Evolutionary conservation across 2,329 filamentous ascomycete species (phyloP).

Genomic region (Stagonosporopsis vannaccii): DNA sequence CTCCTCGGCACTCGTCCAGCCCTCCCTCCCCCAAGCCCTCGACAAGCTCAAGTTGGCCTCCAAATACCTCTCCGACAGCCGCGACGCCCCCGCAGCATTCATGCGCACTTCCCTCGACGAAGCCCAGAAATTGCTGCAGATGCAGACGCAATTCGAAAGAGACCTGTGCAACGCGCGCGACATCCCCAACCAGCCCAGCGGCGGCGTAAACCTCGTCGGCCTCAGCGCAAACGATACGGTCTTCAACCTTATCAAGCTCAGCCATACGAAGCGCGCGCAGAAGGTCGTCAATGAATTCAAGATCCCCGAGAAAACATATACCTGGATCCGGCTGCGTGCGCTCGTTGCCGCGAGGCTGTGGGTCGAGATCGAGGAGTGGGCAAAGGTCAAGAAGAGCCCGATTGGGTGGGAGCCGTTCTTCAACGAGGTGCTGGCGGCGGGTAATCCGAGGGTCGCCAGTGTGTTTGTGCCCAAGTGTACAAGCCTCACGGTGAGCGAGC

Average conservation of each 20-base stretch:
- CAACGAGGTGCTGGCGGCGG: conserved; percentile 85
- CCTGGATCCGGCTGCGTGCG: conserved; percentile 86
- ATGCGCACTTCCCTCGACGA: conserved; percentile 82
- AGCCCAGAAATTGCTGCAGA: conserved; percentile 77
- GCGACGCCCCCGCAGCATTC: conserved; percentile 73
- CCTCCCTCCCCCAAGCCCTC: conserved; percentile 70
- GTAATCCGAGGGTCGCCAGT: conserved; percentile 85
- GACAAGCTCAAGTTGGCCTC: conserved; percentile 90
- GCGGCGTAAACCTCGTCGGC: conserved; percentile 72
- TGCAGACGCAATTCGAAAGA: conserved; percentile 86
- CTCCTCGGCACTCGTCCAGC: conserved; percentile 79
- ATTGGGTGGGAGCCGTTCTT: conserved; percentile 99
- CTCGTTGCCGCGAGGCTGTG: conserved; percentile 90
- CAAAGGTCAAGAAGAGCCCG: conserved; percentile 79
- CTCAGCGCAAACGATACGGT: conserved; percentile 91
- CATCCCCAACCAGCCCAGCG: conserved; percentile 18
- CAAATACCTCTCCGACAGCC: conserved; percentile 83
- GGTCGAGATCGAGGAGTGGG: conserved; percentile 88
- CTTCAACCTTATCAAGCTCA: conserved; percentile 82
- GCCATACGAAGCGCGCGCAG: conserved; percentile 83
- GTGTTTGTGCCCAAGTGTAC: conserved; percentile 89
- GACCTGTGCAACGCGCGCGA: conserved; percentile 71
- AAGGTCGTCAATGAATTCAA: conserved; percentile 90
- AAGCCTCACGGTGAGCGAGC: conserved; percentile 69
- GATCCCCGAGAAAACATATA: conserved; percentile 86